Base-by-base conservation (phyloP, 1,284 basidiomycete genomes). In the Naganishia liquefaciens region DNA sequence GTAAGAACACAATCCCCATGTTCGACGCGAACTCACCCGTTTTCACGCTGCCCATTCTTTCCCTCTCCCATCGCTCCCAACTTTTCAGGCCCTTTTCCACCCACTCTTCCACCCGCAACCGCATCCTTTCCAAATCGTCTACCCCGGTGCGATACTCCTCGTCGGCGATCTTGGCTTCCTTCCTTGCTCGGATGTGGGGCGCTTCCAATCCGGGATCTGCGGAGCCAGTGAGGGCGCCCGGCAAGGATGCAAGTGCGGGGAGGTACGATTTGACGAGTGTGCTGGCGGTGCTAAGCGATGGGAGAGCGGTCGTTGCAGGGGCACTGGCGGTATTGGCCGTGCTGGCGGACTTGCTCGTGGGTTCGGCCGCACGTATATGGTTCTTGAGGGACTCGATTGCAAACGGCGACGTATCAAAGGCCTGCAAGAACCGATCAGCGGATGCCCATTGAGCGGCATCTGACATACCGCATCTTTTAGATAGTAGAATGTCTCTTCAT, bases 61-160 rank as follows among this genome's bases (percentile, higher is more conserved):
- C 92, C 51, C 83, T 77, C 79, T 95, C 92, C 90, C 90, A 92
- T 68, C 83, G 84, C 77, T 94, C 91, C 71, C 92, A 82, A 1
- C 82, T 75, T 77, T 89, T 91, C 50, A 94, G 80, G 1, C 85
- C 86, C 58, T 90, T 88, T 74, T 94, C 91, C 60, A 94, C 84
- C 58, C 85, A 83, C 74, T 94, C 90, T 76, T 94, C 92, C 60
- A 94, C 83, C 4, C 84, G 86, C 27, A 93, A 82, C 28, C 92
- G 82, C 72, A 90, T 89, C 54, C 87, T 81, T 73, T 93, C 91
- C 43, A 92, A 84, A 70, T 85, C 85, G 54, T 89, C 84, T 25
- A 93, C 86, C 11, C 86, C 85, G 46, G 87, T 80, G 39, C 88
- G 86, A 75, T 93, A 94, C 11, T 83, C 76, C 66, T 85, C 83